These are phyloP conservation scores for Crithidia bombi DNA, from an alignment of 208 protist species.

Conservation along the genomic window DNA sequence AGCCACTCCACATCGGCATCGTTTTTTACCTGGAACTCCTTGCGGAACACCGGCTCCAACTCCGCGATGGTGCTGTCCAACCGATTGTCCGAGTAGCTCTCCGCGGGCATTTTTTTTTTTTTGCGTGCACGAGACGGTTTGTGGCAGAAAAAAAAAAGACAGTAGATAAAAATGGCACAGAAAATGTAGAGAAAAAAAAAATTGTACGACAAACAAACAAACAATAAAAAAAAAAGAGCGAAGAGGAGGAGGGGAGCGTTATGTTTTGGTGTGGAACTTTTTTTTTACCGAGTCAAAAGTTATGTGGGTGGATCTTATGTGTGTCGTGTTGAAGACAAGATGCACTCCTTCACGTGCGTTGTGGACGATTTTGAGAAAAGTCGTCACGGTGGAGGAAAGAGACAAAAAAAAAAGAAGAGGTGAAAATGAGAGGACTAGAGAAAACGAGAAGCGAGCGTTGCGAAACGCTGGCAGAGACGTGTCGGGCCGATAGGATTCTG, in stretches of 20 bases:
- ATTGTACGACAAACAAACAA: neutral
- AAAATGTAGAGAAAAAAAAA: constrained; percentile 25
- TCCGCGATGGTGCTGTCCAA: constrained; percentile 48
- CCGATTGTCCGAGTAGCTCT: constrained; percentile 55
- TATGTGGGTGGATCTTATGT: neutral
- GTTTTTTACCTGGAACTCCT: constrained; percentile 51
- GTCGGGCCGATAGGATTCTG: no score
- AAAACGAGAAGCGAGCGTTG: no score
- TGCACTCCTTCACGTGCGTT: no score
- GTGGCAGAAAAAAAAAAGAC: constrained; percentile 8
- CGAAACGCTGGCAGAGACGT: no score
- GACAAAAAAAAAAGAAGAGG: neutral
- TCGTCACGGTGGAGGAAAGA: neutral
- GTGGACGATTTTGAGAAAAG: no score
- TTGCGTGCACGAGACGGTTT: neutral
- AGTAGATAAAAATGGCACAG: constrained; percentile 5
- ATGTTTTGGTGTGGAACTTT: no score
- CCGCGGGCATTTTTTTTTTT: constrained; percentile 40
- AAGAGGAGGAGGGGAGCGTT: neutral
- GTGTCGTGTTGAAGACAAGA: no score
- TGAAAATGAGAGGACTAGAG: neutral
- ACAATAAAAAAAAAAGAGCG: neutral
- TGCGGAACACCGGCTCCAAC: constrained; percentile 57
- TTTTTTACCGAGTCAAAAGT: neutral
- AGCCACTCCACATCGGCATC: constrained; percentile 74